Conservation (phyloP, 208 protist genomes). For the Trypanosoma cruzi region DNA sequence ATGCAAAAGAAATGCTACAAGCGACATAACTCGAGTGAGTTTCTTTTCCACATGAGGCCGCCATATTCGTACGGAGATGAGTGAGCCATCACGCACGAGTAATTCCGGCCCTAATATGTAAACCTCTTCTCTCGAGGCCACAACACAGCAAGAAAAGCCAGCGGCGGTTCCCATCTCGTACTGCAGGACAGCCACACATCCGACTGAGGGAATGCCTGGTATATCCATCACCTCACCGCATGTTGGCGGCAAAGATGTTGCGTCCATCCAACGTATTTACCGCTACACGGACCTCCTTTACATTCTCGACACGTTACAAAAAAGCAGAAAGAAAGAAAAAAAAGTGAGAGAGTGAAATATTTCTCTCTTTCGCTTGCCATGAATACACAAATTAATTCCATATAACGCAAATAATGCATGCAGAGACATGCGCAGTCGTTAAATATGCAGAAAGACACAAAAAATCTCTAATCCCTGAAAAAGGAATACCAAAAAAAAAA, state of each 20-base stretch:
- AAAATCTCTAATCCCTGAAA: no score
- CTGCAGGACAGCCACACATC: conserved; percentile 62
- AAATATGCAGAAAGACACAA: background rate
- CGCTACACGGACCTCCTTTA: background rate
- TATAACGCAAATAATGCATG: background rate
- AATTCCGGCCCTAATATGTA: conserved; percentile 68
- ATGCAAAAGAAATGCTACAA: conserved; percentile 31
- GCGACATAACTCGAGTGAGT: conserved; percentile 12
- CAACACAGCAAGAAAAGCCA: conserved; percentile 54
- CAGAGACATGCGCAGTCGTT: background rate
- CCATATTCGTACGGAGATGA: conserved; percentile 57
- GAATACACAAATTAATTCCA: background rate
- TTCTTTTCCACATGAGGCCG: conserved; percentile 20
- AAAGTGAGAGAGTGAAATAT: background rate
- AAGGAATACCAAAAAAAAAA: no score
- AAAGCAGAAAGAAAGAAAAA: background rate
- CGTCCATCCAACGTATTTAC: conserved; percentile 3
- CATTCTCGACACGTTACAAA: background rate
- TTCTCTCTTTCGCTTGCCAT: background rate
- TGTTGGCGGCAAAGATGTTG: conserved; percentile 42
- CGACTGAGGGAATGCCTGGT: conserved; percentile 61
- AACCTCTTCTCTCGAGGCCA: conserved; percentile 52
- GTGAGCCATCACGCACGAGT: conserved; percentile 26
- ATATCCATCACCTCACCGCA: conserved; percentile 76
- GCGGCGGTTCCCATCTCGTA: conserved; percentile 22